Base-by-base conservation (phyloP, 23 red algal genomes). In the Porphyridium purpureum region DNA sequence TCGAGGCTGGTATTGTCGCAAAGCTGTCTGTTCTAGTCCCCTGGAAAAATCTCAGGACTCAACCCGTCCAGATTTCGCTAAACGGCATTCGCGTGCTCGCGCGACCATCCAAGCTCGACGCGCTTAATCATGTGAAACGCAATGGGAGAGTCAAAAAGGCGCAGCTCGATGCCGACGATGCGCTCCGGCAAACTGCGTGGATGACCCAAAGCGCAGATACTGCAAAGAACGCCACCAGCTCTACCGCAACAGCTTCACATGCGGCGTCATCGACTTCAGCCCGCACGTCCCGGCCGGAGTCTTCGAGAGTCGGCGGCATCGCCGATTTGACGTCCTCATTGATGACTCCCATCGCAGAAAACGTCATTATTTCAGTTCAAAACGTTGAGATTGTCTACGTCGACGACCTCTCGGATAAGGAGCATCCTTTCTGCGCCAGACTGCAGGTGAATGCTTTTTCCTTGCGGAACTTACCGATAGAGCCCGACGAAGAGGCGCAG, bases 1-100 rank as follows among this genome's bases (percentile, higher is more conserved):
- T 85, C 21, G 62, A 41, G 27, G 49, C 69, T 17, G 90, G 90
- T 21, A 62, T 64, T 31, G 61, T 98, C 14, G 68, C 60, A 33
- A 54, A 64, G 8, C 59, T 98, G 26, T 36, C 54, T 4, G 46
- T 98, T 1, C 63, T 60, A 30, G 78, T 98, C 8, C 90, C 90
- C 14, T 98, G 90, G 90, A 98, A 98, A 66, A 67, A 52, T 5
- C 62, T 98, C 34, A 60, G 80, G 67, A 80, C 69, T 32, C 51
- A 67, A 8, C 69, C 90, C 27, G 74, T 86, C 7, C 58, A 55
- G 9, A 67, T 98, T 7, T 62, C 47, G 31, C 51, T 98, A 55
- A 21, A 31, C 26, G 54, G 34, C 27, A 22, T 74, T 4, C 6
- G 17, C 2, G 2, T 74, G 17, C 26, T 49, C 23, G 36, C 34